Evolutionary conservation across 2,329 filamentous ascomycete species (phyloP).

Genomic region (Rhynchosporium agropyri): DNA sequence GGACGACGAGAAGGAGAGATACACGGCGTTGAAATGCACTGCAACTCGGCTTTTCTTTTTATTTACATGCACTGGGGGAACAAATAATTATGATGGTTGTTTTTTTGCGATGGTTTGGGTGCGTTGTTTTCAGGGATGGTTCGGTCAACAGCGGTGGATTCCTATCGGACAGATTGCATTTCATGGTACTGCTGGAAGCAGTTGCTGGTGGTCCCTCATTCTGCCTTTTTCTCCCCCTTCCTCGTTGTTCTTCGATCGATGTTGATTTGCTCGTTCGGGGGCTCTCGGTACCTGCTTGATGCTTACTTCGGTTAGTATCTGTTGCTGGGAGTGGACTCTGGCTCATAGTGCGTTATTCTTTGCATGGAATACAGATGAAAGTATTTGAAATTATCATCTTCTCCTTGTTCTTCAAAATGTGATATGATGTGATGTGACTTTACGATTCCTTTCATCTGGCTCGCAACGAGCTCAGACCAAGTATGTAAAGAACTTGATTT

Average conservation of each 20-base stretch:
- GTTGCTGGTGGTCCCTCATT: not conserved
- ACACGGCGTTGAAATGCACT: slow-evolving; percentile 7
- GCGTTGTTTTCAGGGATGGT: slow-evolving; percentile 5
- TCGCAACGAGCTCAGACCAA: too few species aligned
- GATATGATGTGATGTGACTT: not conserved
- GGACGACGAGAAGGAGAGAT: slow-evolving; percentile 1
- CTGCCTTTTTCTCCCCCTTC: not conserved
- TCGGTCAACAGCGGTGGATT: not conserved
- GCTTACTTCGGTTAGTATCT: slow-evolving; percentile 1
- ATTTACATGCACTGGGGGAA: not conserved
- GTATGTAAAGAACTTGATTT: too few species aligned
- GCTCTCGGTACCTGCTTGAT: slow-evolving; percentile 6
- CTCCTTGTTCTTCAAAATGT: not conserved
- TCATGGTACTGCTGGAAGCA: slow-evolving; percentile 4
- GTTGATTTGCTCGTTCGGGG: not conserved
- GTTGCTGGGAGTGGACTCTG: not conserved
- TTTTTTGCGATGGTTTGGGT: slow-evolving; percentile 1
- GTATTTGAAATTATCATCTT: not conserved
- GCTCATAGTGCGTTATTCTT: slow-evolving; percentile 14
- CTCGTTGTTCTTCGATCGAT: slow-evolving; percentile 11
- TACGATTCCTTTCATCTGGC: too few species aligned
- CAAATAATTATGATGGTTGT: not conserved
- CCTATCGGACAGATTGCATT: not conserved
- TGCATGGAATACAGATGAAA: slow-evolving; percentile 8
- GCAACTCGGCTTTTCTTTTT: slow-evolving; percentile 9